Base-by-base conservation (phyloP, 192 early-diverging fungal genomes). In the Polychytrium aggregatum region DNA sequence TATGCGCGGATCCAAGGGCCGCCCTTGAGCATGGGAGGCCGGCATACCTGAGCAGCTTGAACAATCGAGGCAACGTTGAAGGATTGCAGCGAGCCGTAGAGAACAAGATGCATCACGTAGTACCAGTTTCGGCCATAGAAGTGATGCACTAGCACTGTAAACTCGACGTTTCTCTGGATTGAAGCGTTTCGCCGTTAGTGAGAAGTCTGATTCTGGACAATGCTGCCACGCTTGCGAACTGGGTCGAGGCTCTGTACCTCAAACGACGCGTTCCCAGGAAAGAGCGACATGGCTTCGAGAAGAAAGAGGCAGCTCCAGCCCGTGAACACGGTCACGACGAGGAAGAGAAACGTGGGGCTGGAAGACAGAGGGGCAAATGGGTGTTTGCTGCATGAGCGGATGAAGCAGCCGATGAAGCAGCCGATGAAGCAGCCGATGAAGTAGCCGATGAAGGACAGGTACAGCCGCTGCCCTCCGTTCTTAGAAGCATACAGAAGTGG, bases 1-100 rank as follows among this genome's bases (percentile, higher is more conserved):
- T n/a, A n/a, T n/a, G n/a, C n/a, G n/a, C n/a, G n/a, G n/a, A n/a
- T n/a, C n/a, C n/a, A n/a, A n/a, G n/a, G n/a, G n/a, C n/a, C n/a
- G n/a, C n/a, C n/a, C n/a, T n/a, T n/a, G n/a, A n/a, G n/a, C n/a
- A n/a, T n/a, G n/a, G n/a, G n/a, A n/a, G n/a, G n/a, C n/a, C n/a
- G n/a, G n/a, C n/a, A 2, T 58, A 76, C 75, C 62, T 86, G 84
- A 8, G 79, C 62, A 24, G 81, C 78, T 31, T 76, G 53, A 21
- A 84, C 76, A 35, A 86, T 82, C n/a, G 78, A 81, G 7, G 81
- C 76, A 39, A 86, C 70, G 55, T 71, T 84, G 48, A 81, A 72
- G 9, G 76, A 75, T 61, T 85, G 81, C 41, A 86, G 59, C 16
- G 81, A 70, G 0, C 83, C 63, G 53, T 71, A 86, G 35, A 84